These are phyloP conservation scores for Metschnikowia bowlesiae DNA, from an alignment of 805 yeast species.

Conservation along the genomic window DNA sequence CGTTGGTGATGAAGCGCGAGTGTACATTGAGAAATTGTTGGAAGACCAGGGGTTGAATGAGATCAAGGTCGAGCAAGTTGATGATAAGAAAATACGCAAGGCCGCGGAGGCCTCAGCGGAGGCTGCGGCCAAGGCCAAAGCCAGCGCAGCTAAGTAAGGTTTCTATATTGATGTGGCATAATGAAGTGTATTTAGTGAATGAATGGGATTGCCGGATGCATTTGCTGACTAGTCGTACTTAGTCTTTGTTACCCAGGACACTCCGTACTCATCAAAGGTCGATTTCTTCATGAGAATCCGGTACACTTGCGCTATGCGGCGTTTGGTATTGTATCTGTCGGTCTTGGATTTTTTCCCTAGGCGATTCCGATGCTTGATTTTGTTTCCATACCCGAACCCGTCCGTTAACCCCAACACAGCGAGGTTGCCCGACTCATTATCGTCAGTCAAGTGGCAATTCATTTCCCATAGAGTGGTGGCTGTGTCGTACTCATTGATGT, in stretches of 20 bases:
- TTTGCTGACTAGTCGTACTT: constrained; percentile 13
- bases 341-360: constrained; percentile 19
- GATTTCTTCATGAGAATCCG: constrained; percentile 16
- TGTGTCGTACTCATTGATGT: constrained; percentile 13
- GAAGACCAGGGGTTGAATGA: constrained; percentile 79
- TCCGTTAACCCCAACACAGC: constrained; percentile 21
- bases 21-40: constrained; percentile 61
- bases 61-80: constrained; percentile 84
- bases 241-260: constrained; percentile 16
- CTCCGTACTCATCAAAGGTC: constrained; percentile 15
- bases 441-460: constrained; percentile 20
- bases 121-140: constrained; percentile 7
- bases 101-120: constrained; percentile 16
- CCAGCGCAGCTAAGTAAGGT: neutral
- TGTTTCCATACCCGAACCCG: constrained; percentile 22
- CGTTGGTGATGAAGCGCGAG: constrained; percentile 87
- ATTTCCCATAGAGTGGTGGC: constrained; percentile 22
- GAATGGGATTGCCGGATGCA: neutral
- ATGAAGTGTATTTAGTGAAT: neutral
- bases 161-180: neutral
- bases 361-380: constrained; percentile 15
- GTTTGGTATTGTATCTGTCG: constrained; percentile 18
- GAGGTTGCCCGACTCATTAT: constrained; percentile 19
- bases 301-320: constrained; percentile 18
- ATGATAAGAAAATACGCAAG: constrained; percentile 71